Base-by-base conservation (phyloP, 805 yeast species). In the Starmera pachycereana region DNA sequence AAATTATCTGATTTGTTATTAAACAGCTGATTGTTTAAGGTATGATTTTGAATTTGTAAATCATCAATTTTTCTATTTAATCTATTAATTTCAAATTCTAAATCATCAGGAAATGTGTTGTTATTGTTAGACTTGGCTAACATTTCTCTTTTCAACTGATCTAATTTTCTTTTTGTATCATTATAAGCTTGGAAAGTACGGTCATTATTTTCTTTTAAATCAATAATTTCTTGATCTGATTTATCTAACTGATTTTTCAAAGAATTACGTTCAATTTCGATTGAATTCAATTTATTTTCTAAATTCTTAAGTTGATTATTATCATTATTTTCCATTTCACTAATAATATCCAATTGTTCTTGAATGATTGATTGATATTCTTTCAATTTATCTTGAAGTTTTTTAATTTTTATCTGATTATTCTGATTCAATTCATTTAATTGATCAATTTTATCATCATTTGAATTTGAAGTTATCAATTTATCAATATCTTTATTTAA, bases 21-120 rank as follows among this genome's bases (percentile, higher is more conserved):
- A 66, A 14, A 33, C 32, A 66, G 56, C 19, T 68, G 67, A 29
- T 57, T 54, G 29, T 60, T 62, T 40, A 70, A 50, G 6, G 18
- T 16, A 4, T 11, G 12, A 18, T 33, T 33, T 16, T 33, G 27
- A 10, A 33, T 12, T 12, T 12, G 12, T 33, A 33, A n/a, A 10
- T 56, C 51, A 12, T 60, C 62, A 10, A 70, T 54, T 40, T 69
- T 61, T 10, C 36, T 35, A 4, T 51, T 37, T n/a, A 54, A 38
- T 42, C 50, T 29, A 46, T 46, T 45, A 56, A 54, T 34, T 47
- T 55, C 48, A 43, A 51, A 41, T 52, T 58, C 40, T 66, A 68
- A 44, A 47, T 61, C 31, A 4, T 38, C 40, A 9, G 41, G 47
- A 27, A 40, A 40, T 25, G 33, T 36, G 29, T 36, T 37, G 12